Evolutionary conservation across 495 filamentous ascomycete species (phyloP), one percentile per base, ranked within the genome.

Genomic region (Penicillium angulare): DNA sequence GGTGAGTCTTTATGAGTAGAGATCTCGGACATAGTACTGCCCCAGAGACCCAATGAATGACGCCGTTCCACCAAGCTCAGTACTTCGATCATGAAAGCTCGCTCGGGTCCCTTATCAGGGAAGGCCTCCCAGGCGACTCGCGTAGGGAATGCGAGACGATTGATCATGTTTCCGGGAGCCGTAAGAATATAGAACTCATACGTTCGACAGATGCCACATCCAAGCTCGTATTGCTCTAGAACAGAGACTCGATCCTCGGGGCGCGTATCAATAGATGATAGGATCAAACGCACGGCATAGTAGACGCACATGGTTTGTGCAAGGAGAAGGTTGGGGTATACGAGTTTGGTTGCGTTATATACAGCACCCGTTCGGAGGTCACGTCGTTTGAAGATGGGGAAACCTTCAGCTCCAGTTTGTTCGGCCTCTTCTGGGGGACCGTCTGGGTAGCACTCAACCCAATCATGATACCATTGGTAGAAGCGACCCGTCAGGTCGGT

Each of bases 271-370:
- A 68, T 62, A 3, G 65, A 62, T 0, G 73, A 76, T 3, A 76
- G 49, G 13, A 76, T 59, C 5, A 76, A 57, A 8, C 64, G 65
- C 6, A 63, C 49, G 17, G 65, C 43, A 41, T 67, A 73, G 38
- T 76, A 76, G 0, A 74, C 31, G 47, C 68, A 73, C 69, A 76
- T 73, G 13, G 69, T 69, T 40, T 76, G 73, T 12, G 71, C 63
- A 13, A 76, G 60, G 8, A 71, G 68, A 7, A 74, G 58, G 41
- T 74, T 66, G 0, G 73, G 71, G 39, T 74, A 76, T 26, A 55
- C 47, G 27, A 72, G 60, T 47, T 59, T 65, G n/a, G 68, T 66
- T 9, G 73, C 64, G 13, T 50, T 53, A n/a, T 68, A 62, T 15
- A 61, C 56, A 3, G 60, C 64, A 12, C 72, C 72, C 1, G 71